Conservation (phyloP, 768 basidiomycete species). For the Terana coerulea region DNA sequence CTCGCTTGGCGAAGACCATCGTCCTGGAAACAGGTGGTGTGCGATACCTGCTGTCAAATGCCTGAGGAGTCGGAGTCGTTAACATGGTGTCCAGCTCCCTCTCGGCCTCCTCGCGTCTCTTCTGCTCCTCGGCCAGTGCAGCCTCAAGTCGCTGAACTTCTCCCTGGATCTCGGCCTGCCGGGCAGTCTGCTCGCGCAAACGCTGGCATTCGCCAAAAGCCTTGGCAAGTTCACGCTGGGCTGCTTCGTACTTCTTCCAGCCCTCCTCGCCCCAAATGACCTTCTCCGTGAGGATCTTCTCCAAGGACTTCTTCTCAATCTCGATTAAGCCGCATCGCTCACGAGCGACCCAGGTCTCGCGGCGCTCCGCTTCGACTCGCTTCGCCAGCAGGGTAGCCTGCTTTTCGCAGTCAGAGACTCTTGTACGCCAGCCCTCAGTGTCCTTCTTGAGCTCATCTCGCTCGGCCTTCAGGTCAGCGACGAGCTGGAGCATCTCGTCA, state of each 20-base stretch:
- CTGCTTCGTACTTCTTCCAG: slow-evolving; percentile 23
- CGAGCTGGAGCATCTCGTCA: slow-evolving; percentile 75
- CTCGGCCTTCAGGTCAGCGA: slow-evolving; percentile 81
- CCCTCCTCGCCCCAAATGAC: slow-evolving; percentile 27
- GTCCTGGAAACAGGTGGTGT: slow-evolving; percentile 21
- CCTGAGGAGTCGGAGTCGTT: slow-evolving; percentile 43
- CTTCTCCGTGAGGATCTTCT: slow-evolving; percentile 42
- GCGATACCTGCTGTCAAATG: slow-evolving; percentile 27
- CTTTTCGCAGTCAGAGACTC: slow-evolving; percentile 75
- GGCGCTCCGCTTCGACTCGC: slow-evolving; percentile 72
- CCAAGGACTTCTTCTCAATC: slow-evolving; percentile 58
- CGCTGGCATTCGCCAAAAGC: slow-evolving; percentile 36
- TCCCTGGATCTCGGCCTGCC: not conserved
- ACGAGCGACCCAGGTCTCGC: slow-evolving; percentile 82
- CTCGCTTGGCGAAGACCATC: slow-evolving; percentile 31
- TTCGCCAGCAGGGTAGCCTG: slow-evolving; percentile 60
- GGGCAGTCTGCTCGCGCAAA: slow-evolving; percentile 27
- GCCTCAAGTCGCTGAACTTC: slow-evolving; percentile 24
- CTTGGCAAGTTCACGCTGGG: slow-evolving; percentile 23
- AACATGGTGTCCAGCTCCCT: slow-evolving; percentile 44
- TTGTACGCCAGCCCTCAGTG: slow-evolving; percentile 79
- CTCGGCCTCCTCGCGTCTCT: slow-evolving; percentile 46
- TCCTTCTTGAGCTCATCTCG: slow-evolving; percentile 87
- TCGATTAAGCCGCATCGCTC: slow-evolving; percentile 65
- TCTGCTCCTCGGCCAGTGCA: slow-evolving; percentile 37